Evolutionary conservation across 257 asterid species (phyloP), one percentile per base, ranked within the genome.

Genomic region (Verbascum thapsus): DNA sequence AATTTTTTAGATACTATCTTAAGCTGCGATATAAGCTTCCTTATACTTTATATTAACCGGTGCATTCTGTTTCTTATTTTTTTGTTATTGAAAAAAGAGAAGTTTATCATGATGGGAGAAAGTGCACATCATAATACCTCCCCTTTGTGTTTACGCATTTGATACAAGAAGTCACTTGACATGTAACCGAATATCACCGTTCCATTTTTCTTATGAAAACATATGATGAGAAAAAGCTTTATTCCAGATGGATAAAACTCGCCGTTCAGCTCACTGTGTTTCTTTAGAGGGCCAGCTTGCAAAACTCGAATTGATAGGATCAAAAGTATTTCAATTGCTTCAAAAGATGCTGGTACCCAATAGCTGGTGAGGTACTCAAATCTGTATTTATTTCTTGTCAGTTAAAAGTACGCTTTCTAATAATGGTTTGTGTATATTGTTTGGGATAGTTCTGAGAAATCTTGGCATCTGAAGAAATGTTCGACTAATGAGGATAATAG

Each of bases 281-380:
- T 83, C 97, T 67, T 94, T 83, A 42, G 91, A 77, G 77, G 88
- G 85, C 12, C 85, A 82, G 68, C 95, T 92, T 38, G 96, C 81
- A 38, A 85, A 75, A 69, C 44, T 92, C 69, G 97, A 92, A 72
- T 65, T 92, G 71, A 64, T 85, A n/a, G 97, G 97, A 67, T 72
- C 81, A 18, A 74, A 70, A 69, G 78, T 86, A 69, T 74, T 70
- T 78, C 77, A 81, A 43, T 84, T 91, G 81, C 83, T 91, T 66
- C 78, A 78, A 73, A 92, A 82, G 80, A 74, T 82, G 23, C 66
- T 92, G 74, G 70, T 66, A 45, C 96, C 90, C 82, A 64, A 58
- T 65, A 65, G 48, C 58, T 56, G 87, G 99, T 89, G 71, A 81
- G 80, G 34, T 61, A 63, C 67, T 63, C 16, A 43, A 41, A 38